Base-by-base conservation (phyloP, 768 basidiomycete genomes). In the Kwoniella heveanensis region DNA sequence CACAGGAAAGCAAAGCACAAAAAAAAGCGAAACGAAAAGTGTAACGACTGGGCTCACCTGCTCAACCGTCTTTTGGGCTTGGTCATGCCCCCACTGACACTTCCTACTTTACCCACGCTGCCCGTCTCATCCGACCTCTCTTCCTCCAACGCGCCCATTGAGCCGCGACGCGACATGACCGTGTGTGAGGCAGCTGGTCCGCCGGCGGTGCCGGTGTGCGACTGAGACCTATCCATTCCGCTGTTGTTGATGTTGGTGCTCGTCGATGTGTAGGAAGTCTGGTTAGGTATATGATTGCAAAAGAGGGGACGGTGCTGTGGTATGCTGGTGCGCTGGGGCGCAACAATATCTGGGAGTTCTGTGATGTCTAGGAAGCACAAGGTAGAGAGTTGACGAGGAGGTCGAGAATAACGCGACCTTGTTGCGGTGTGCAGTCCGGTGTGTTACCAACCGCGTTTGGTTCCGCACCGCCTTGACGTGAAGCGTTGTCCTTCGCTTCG, bases 21-120 rank as follows among this genome's bases (percentile, higher is more conserved):
- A 32, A 13, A 32, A 32, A 19, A 44, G 15, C 4, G 15, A 44
- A 10, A 10, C 15, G 15, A 44, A 17, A 44, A 10, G 8, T 36
- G 7, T 6, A 36, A 36, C 32, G n/a, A n/a, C 39, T 17, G 19
- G 39, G 62, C 75, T 71, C 63, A 74, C 75, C 68, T 71, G 59
- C 71, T 74, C 51, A 72, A 29, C 19, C 75, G 54, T 49, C 69
- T 54, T 49, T 74, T 77, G 1, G 73, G 73, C 49, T 62, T 65
- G 13, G 73, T 75, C 10, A 68, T 62, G 2, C 73, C 73, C 12
- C 63, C 65, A 17, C 67, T 67, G 8, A 75, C 71, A 13, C 70
- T 68, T 9, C 70, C 73, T 27, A 68, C 73, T 27, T 67, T 65
- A 6, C 73, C 73, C 32, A 68, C 53, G 57, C 72, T 74, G 13